Percentiles rank a stretch among this genome's conserved stretches.
These are phyloP conservation scores for Eucalyptus rudis DNA, from an alignment of 345 rosid species.

Conservation along the genomic window DNA sequence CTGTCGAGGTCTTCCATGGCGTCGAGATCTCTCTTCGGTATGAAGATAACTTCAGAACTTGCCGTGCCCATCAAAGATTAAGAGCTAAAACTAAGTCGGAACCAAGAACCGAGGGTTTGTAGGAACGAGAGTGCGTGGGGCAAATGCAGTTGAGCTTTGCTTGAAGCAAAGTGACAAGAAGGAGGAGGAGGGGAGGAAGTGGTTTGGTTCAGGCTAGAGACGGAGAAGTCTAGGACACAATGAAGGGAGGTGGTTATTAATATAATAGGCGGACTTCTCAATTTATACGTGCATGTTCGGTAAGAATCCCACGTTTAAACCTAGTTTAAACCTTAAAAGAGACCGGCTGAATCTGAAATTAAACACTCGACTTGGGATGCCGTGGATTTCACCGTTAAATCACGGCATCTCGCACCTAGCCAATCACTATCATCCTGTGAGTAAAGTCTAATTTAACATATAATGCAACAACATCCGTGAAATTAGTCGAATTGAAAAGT, in stretches of 20 bases:
- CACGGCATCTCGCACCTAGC: not conserved
- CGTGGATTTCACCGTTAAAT: not conserved
- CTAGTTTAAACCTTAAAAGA: not conserved
- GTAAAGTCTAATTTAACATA: not conserved
- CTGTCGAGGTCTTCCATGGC: slow-evolving; percentile 26
- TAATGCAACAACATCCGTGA: rapidly evolving
- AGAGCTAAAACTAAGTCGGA: not conserved
- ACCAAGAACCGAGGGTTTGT: not conserved
- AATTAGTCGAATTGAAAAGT: not conserved
- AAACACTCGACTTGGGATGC: not conserved
- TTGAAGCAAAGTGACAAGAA: not conserved
- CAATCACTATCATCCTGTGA: not conserved
- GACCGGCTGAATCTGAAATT: not conserved
- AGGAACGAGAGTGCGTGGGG: not conserved
- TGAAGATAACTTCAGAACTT: not conserved
- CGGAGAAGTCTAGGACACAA: not conserved
- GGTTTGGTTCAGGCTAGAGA: not conserved
- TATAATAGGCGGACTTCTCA: not conserved
- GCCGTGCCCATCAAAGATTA: not conserved
- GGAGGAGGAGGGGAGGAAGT: not conserved
- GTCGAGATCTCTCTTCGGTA: slow-evolving; percentile 16
- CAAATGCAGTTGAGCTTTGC: not conserved
- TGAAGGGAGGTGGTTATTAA: not conserved
- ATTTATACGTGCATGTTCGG: not conserved
- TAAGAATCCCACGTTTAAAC: not conserved